Evolutionary conservation across 768 basidiomycete genomes (phyloP).

Genomic region (Xerocomellus intermedius): DNA sequence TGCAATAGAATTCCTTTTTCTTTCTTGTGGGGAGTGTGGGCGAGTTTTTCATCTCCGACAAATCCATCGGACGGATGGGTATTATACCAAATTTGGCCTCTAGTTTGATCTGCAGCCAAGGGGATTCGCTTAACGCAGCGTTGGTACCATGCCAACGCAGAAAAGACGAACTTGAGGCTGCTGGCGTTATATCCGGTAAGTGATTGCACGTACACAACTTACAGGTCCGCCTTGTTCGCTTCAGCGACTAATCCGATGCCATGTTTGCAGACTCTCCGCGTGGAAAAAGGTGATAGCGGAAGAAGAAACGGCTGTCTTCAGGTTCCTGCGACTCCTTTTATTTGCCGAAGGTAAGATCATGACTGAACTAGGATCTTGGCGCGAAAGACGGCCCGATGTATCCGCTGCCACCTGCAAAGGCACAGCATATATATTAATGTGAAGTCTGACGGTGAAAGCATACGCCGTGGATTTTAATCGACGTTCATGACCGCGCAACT

Average conservation of each 20-base stretch:
- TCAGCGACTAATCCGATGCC: neutral
- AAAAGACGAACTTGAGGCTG: neutral
- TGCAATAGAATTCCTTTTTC: conserved; percentile 13
- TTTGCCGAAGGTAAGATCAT: too few species aligned
- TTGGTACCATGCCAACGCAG: neutral
- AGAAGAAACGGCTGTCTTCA: too few species aligned
- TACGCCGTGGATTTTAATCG: neutral
- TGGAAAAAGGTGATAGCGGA: neutral
- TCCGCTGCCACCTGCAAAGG: neutral
- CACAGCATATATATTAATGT: too few species aligned
- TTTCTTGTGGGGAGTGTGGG: neutral
- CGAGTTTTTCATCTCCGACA: conserved; percentile 15
- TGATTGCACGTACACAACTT: too few species aligned
- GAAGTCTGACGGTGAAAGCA: neutral
- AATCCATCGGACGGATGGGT: neutral
- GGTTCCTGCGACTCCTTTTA: too few species aligned
- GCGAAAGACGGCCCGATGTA: neutral
- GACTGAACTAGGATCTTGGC: too few species aligned
- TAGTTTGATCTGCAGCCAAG: neutral
- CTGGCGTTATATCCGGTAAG: neutral
- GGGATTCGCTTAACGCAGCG: neutral
- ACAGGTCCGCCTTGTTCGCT: neutral
- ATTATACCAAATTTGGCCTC: neutral
- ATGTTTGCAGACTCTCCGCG: neutral
- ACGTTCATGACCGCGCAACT: neutral